A percentile compares a stretch with the other conserved stretches of the same genome.
Evolutionary conservation across 1,139 yeast species (phyloP).

Genomic region (Pichia cactophila): DNA sequence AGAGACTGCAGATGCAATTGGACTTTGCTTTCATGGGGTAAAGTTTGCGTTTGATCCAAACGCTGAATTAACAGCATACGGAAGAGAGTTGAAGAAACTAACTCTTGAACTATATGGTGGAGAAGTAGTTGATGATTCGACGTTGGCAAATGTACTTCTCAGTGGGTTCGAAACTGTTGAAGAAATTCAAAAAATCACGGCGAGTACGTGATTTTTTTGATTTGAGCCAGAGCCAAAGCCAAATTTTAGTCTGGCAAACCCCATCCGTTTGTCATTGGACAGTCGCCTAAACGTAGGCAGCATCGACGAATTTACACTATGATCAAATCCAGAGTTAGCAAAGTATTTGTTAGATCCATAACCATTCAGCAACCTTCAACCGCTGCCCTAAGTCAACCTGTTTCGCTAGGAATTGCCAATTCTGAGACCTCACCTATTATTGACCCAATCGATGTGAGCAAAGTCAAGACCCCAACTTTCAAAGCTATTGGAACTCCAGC

Average conservation of each 20-base stretch:
- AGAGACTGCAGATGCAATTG: slow-evolving; percentile 1
- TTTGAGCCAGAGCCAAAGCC: too few species aligned
- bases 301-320: background rate
- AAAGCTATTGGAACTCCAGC: slow-evolving; percentile 40
- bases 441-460: background rate
- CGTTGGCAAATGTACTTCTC: slow-evolving; percentile 28
- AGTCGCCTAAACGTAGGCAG: background rate
- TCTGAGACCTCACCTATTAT: slow-evolving; percentile 13
- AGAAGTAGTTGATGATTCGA: slow-evolving; percentile 14
- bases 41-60: slow-evolving; percentile 9
- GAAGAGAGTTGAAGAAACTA: slow-evolving; percentile 8
- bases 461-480: slow-evolving; percentile 22
- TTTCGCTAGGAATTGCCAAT: slow-evolving; percentile 10
- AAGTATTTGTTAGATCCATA: slow-evolving; percentile 15
- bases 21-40: background rate
- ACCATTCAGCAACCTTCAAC: slow-evolving; percentile 23
- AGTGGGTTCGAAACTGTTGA: slow-evolving; percentile 3
- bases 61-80: slow-evolving; percentile 11
- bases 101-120: slow-evolving; percentile 35
- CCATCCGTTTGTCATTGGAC: background rate
- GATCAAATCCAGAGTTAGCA: background rate
- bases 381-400: slow-evolving; percentile 8
- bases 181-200: background rate
- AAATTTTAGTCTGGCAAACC: too few species aligned
- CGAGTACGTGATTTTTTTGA: background rate